A percentile compares a stretch with the other conserved stretches of the same genome.
Conservation (phyloP, 306 rosid species). For the Dryas octopetala region DNA sequence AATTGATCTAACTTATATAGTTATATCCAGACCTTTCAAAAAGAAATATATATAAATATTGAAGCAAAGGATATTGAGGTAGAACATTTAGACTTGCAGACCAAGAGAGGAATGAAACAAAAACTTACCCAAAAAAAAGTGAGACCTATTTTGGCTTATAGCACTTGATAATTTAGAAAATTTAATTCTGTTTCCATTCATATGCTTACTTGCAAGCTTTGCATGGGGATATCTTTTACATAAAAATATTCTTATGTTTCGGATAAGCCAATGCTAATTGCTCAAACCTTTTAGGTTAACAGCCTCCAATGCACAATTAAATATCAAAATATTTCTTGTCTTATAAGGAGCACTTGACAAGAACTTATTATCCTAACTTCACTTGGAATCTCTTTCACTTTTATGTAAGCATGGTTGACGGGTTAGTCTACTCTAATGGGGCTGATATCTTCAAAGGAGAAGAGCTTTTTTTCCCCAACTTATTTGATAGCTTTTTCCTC, state of each 20-base stretch:
- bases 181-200: slow-evolving; percentile 6
- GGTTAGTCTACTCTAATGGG: not conserved
- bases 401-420: not conserved
- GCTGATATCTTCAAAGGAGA: not conserved
- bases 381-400: not conserved
- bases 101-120: slow-evolving; percentile 12
- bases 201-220: slow-evolving; percentile 8
- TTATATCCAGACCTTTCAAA: not conserved
- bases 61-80: too few relatives aligned
- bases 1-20: not conserved
- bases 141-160: slow-evolving; percentile 2
- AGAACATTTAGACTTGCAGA: slow-evolving; percentile 6
- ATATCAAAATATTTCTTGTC: too few relatives aligned
- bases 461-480: not conserved
- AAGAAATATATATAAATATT: not conserved
- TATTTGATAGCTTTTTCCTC: not conserved
- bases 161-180: slow-evolving; percentile 3
- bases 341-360: not conserved
- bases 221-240: not conserved
- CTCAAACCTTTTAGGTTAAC: not conserved
- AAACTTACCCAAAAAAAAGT: slow-evolving; percentile 10
- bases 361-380: not conserved
- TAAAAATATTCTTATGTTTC: not conserved
- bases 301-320: too few relatives aligned
- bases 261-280: not conserved